A percentile compares a stretch with the other conserved stretches of the same genome.
Evolutionary conservation across 2,329 filamentous ascomycete species (phyloP).

Genomic region (Incumbomyces lentus): DNA sequence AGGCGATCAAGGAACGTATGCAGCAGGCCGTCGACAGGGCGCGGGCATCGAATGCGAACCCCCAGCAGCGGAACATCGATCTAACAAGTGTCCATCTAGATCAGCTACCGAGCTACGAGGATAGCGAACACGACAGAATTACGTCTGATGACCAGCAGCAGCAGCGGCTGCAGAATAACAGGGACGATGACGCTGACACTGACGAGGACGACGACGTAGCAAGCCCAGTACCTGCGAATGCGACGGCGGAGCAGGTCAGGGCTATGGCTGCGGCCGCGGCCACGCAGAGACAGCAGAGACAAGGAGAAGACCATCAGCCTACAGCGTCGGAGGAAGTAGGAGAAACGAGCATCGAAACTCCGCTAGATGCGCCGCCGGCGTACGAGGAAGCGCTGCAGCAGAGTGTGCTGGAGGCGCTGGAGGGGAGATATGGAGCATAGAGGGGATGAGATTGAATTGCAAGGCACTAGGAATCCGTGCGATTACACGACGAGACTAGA

Average conservation of each 20-base stretch:
- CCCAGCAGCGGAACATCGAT: conserved; percentile 37
- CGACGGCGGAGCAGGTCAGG: conserved; percentile 12
- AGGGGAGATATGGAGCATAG: conserved; percentile 37
- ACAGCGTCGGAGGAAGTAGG: conserved; percentile 15
- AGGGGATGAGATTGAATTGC: too few relatives aligned
- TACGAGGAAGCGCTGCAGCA: conserved; percentile 88
- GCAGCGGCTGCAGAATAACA: too few relatives aligned
- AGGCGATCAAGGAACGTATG: conserved; percentile 72
- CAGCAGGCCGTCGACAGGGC: conserved; percentile 70
- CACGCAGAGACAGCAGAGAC: neutral
- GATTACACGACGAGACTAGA: too few relatives aligned
- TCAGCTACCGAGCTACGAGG: conserved; percentile 78
- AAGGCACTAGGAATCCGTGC: too few relatives aligned
- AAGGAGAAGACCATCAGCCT: neutral
- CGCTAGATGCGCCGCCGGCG: conserved; percentile 69
- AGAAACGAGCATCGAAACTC: conserved; percentile 35
- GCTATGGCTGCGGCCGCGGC: conserved; percentile 9
- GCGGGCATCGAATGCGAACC: conserved; percentile 48
- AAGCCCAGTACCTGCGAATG: conserved; percentile 25
- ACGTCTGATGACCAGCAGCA: conserved; percentile 15
- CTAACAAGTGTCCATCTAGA: conserved; percentile 65
- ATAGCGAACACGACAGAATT: conserved; percentile 35
- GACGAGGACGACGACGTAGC: conserved; percentile 6
- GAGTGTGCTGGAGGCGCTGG: conserved; percentile 63
- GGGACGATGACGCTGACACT: neutral